phyloP scores from a whole-genome alignment of 768 basidiomycete genomes.

The Trametes gibbosa region DNA sequence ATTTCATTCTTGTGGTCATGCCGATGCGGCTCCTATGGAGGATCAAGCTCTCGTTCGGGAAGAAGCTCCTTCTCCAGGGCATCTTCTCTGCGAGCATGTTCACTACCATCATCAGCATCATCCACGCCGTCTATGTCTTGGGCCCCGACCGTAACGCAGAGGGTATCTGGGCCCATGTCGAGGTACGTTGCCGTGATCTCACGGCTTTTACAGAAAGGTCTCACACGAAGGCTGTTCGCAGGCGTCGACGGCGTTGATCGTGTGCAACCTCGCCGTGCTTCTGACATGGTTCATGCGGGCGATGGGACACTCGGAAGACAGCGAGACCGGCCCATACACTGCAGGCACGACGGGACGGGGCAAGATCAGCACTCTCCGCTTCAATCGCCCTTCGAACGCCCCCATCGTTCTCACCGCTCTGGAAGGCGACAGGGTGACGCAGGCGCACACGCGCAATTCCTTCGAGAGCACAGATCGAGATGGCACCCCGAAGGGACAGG shows the following conservation, averaged over 20 bases:
- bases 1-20: conserved; percentile 15
- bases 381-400: background rate
- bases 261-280: conserved; percentile 23
- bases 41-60: conserved; percentile 1
- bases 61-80: conserved; percentile 10
- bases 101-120: conserved; percentile 19
- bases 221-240: background rate
- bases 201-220: too few species aligned
- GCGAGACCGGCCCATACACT: conserved; percentile 5
- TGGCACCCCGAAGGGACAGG: background rate
- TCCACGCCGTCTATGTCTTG: conserved; percentile 18
- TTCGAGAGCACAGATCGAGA: background rate
- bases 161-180: conserved; percentile 15
- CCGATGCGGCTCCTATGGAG: conserved; percentile 14
- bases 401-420: conserved; percentile 9
- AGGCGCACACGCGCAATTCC: background rate
- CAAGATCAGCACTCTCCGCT: conserved; percentile 16
- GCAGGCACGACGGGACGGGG: too few species aligned
- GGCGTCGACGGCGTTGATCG: conserved; percentile 15
- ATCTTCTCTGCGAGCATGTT: conserved; percentile 21
- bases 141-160: conserved; percentile 15
- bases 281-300: conserved; percentile 16
- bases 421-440: background rate
- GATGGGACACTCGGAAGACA: conserved; percentile 10
- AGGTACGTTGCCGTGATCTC: background rate